Evolutionary conservation across 2,329 filamentous ascomycete species (phyloP), one percentile per base, ranked within the genome.

Genomic region (Trichoderma harzianum): DNA sequence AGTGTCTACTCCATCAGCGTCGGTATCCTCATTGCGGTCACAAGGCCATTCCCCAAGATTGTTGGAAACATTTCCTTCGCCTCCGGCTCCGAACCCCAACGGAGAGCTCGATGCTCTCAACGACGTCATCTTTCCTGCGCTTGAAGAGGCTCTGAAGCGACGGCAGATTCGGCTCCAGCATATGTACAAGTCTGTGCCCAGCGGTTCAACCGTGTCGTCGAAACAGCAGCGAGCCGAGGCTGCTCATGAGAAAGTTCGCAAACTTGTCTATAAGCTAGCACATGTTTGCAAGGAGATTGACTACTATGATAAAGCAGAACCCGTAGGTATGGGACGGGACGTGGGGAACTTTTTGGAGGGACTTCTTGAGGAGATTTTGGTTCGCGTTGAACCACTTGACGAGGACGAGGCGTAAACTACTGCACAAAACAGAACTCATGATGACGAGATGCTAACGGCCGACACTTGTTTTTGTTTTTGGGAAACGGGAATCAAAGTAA

Each of bases 251-350:
- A 92, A 93, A 80, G 87, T 98, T 55, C 88, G 92, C 74, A 90
- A 91, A 78, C 85, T 97, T 32, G 93, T 97, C 14, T 91, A 91
- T 74, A 97, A 97, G 79, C 87, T 97, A 34, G 92, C 91, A 2
- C 90, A 92, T 72, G 86, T 95, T 28, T 97, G 97, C 81, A 92
- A 91, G 78, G 94, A 97, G 80, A 94, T 99, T 77, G 95, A 99
- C 80, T 88, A 92, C 74, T 93, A 91, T 82, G 96, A 99, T 81
- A 92, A 92, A 79, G 89, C 91, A 57, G 92, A 94, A 76, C 93
- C 94, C 7, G 94, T 98, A 12, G 94, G 94, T 1, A 98, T 98
- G 95, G 95, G 94, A 0, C 91, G 93, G 58, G 95, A 95, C 30
- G 94, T 97, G 2, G 90, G 91, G 58, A 93, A 93, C 1, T 97